Evolutionary conservation across 2,329 filamentous ascomycete species (phyloP).

Genomic region (Colletotrichum orchidophilum): DNA sequence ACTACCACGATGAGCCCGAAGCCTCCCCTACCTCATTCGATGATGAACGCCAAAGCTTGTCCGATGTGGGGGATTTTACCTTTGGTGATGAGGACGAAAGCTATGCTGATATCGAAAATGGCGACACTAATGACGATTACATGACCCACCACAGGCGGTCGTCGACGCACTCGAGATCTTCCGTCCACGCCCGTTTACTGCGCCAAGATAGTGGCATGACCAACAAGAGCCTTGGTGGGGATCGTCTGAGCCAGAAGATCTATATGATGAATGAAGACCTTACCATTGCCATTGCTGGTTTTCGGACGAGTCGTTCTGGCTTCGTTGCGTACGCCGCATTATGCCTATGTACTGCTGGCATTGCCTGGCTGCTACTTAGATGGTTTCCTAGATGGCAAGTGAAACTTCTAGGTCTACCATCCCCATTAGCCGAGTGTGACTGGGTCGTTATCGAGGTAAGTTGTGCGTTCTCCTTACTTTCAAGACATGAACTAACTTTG

Average conservation of each 20-base stretch:
- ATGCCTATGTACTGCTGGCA: conserved; percentile 77
- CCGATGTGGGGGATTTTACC: conserved; percentile 51
- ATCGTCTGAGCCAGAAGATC: conserved; percentile 84
- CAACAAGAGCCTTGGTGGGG: conserved; percentile 69
- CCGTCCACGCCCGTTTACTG: conserved; percentile 71
- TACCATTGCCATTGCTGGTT: conserved; percentile 92
- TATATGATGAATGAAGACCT: conserved; percentile 94
- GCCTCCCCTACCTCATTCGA: conserved; percentile 35
- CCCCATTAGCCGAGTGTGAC: conserved; percentile 76
- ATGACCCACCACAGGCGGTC: conserved; percentile 68
- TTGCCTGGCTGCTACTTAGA: conserved; percentile 85
- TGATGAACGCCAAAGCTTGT: conserved; percentile 43
- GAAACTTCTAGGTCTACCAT: conserved; percentile 74
- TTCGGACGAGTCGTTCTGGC: conserved; percentile 78
- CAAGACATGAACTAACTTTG: conserved; percentile 21
- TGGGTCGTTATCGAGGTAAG: conserved; percentile 92
- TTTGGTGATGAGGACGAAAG: conserved; percentile 51
- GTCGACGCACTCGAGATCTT: conserved; percentile 66
- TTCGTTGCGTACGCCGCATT: conserved; percentile 74
- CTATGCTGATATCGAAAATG: conserved; percentile 50
- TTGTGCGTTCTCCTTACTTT: conserved; percentile 14
- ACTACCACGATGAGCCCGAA: conserved; percentile 71
- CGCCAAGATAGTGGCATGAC: conserved; percentile 77
- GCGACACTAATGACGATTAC: conserved; percentile 55
- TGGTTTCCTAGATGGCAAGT: conserved; percentile 94